phyloP scores from a whole-genome alignment of 2,329 filamentous ascomycete species.

The Emmonsia crescens region DNA sequence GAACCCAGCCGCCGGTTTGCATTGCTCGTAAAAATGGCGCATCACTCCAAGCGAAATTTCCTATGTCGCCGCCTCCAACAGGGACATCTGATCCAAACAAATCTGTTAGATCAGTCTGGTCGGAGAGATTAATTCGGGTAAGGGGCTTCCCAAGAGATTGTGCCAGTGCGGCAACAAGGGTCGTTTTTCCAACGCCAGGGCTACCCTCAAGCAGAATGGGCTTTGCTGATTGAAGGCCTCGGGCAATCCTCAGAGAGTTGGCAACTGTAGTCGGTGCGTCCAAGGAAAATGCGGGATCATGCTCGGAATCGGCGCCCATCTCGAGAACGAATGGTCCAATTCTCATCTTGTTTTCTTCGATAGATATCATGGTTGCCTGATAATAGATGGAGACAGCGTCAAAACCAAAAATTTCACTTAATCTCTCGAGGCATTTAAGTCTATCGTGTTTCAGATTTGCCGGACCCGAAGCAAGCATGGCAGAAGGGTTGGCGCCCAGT shows the following conservation, averaged over 20 bases:
- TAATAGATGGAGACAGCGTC: conserved; percentile 59
- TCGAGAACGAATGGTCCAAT: conserved; percentile 67
- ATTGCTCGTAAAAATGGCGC: conserved; percentile 92
- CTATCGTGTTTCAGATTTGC: conserved; percentile 62
- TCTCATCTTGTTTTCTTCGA: conserved; percentile 45
- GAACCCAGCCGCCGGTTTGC: conserved; percentile 93
- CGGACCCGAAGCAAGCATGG: conserved; percentile 62
- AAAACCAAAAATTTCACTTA: conserved; percentile 54
- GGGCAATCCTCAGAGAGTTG: conserved; percentile 83
- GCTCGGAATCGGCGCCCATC: conserved; percentile 39
- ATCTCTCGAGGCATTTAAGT: conserved; percentile 58
- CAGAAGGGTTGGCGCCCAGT: conserved; percentile 87
- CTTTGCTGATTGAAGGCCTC: conserved; percentile 78
- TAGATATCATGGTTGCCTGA: conserved; percentile 47
- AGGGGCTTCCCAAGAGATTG: conserved; percentile 68
- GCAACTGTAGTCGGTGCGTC: conserved; percentile 79
- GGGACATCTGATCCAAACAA: conserved; percentile 95
- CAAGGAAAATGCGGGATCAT: conserved; percentile 60
- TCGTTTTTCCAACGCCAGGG: conserved; percentile 97
- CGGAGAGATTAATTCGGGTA: conserved; percentile 91
- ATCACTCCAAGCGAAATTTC: conserved; percentile 89
- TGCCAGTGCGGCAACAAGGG: conserved; percentile 75
- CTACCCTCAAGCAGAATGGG: conserved; percentile 92
- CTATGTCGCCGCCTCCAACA: conserved; percentile 80
- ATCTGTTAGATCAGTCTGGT: conserved; percentile 96